Evolutionary conservation across 345 rosid species (phyloP), one percentile per base, ranked within the genome.

Genomic region (Syzygium aqueum): DNA sequence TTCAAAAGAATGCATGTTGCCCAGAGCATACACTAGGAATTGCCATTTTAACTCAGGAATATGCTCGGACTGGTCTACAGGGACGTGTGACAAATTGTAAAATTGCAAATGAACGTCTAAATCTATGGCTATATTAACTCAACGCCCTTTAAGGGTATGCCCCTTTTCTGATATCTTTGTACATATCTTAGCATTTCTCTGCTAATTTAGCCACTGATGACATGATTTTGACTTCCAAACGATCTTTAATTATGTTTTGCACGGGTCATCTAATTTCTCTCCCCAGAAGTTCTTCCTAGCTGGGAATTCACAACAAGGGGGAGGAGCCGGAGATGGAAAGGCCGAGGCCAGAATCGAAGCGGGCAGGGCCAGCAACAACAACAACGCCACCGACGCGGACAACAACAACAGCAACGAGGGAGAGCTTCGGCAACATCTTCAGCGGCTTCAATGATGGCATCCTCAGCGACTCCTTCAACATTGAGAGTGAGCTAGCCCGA

Each of bases 221-320:
- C 50, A 8, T 77, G 7, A 61, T 30, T 53, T 28, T 27, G 11
- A 16, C 9, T 54, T 27, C 53, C 17, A 12, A 16, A 51, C 17
- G 16, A 63, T 25, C 77, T 22, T 13, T 12, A 14, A 8, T 86
- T 43, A 51, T 37, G 37, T 27, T 82, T 23, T 82, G 43, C 52
- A 40, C 21, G 53, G 53, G 53, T 51, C 53, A 51, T 51, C 53
- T 51, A 3, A 13, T 49, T 27, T 40, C 21, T 85, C 78, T 15
- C 13, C 78, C 13, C 86, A 93, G 93, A 87, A 88, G 82, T 92
- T 92, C 90, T 92, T 88, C 92, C 88, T 92, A 5, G 93, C 90
- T 50, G 92, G 94, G 8, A 92, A 87, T 89, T 93, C 93, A 27
- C 91, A 86, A 86, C 84, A 52, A 84, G 53, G 5, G 53, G 53